These are phyloP conservation scores for Yarrowia sp. DNA, from an alignment of 805 yeast genomes.

Conservation along the genomic window DNA sequence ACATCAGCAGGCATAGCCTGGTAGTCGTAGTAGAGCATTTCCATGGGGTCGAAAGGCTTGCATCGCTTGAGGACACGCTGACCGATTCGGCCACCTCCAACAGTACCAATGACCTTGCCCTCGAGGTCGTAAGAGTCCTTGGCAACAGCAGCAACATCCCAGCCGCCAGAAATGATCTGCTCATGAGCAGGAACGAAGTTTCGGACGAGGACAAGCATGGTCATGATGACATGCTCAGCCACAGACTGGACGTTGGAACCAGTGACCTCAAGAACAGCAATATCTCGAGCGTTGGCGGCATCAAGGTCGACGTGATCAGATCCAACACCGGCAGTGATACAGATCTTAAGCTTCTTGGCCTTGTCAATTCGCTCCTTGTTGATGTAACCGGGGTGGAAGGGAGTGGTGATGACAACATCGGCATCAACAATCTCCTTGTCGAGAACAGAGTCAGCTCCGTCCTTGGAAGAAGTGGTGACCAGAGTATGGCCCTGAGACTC, in stretches of 20 bases:
- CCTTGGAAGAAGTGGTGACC: constrained; percentile 66
- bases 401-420: constrained; percentile 74
- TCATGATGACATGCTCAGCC: constrained; percentile 77
- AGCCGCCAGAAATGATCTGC: constrained; percentile 56
- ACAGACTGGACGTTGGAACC: constrained; percentile 79
- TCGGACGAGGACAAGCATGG: constrained; percentile 66
- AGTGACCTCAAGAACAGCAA: constrained; percentile 75
- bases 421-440: constrained; percentile 69
- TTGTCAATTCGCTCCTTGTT: constrained; percentile 59
- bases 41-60: constrained; percentile 70
- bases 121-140: constrained; percentile 73
- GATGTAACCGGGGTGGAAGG: constrained; percentile 75
- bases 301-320: constrained; percentile 69
- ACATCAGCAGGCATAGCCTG: constrained; percentile 57
- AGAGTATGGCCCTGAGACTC: constrained; percentile 67
- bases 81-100: constrained; percentile 82
- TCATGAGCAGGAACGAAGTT: constrained; percentile 79
- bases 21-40: constrained; percentile 71
- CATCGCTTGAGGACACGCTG: constrained; percentile 70
- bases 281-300: constrained; percentile 58
- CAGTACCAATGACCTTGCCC: constrained; percentile 70
- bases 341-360: constrained; percentile 63
- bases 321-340: constrained; percentile 78
- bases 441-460: constrained; percentile 54
- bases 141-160: constrained; percentile 79